phyloP scores from a whole-genome alignment of 345 rosid species.

The Lepidium didymum region DNA sequence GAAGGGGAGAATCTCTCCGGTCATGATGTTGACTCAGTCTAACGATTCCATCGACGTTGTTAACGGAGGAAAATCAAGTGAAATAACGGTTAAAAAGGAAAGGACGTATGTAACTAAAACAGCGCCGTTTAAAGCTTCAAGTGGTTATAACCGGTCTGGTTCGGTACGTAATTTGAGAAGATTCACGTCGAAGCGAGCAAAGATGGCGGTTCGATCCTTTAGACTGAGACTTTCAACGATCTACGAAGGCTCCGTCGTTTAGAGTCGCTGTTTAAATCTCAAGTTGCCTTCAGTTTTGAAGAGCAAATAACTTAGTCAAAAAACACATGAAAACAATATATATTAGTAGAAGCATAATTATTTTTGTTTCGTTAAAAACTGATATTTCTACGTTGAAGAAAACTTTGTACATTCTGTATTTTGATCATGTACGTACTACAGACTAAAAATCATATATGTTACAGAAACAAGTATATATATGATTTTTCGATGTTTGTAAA shows the following conservation, averaged over 20 bases:
- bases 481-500: background rate
- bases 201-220: slow-evolving; percentile 71
- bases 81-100: background rate
- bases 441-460: background rate
- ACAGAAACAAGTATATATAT: background rate
- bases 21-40: slow-evolving; percentile 26
- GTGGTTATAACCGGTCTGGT: slow-evolving; percentile 41
- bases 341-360: background rate
- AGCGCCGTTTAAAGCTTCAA: background rate
- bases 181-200: slow-evolving; percentile 58
- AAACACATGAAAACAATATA: background rate
- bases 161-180: slow-evolving; percentile 51
- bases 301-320: background rate
- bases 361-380: background rate
- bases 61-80: slow-evolving; percentile 10
- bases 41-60: background rate
- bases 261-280: background rate
- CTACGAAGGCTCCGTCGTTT: slow-evolving; percentile 56
- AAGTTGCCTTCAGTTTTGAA: background rate
- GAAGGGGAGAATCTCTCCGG: slow-evolving; percentile 55
- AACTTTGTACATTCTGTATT: slow-evolving; percentile 1
- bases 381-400: background rate
- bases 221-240: slow-evolving; percentile 61
- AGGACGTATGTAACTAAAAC: background rate
- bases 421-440: background rate